Evolutionary conservation across 306 rosid species (phyloP), one percentile per base, ranked within the genome.

Genomic region (Crotalaria pallida): DNA sequence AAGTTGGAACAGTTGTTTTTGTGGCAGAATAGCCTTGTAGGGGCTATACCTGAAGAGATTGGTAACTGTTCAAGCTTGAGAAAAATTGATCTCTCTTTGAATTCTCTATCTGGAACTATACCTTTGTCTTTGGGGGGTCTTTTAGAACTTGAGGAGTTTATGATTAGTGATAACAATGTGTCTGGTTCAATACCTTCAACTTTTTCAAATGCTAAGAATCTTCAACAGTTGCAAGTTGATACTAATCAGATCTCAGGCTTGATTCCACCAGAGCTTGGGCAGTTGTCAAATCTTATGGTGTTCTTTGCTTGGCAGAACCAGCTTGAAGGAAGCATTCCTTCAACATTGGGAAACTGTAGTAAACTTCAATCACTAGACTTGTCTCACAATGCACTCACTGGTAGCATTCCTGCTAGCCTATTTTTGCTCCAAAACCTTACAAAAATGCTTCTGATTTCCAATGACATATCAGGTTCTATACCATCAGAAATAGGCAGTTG

Each of bases 281-380:
- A 48, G 77, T 44, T 95, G 71, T 73, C 86, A 6, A 87, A 83
- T 74, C 85, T 95, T 9, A 31, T 49, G 6, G 91, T 95, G 72
- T 86, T 95, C 71, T 86, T 90, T 4, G 96, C 96, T 53, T 95
- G 99, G 99, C 82, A 84, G 71, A 95, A 95, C 81, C 92, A 88
- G 72, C 96, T 95, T 19, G 86, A 91, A 81, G 99, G 99, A 81
- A 89, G 95, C 70, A 83, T 95, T 75, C 97, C 99, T 69, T 77
- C 80, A 0, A 65, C 74, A 80, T 79, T 95, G 75, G 86, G 80
- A 17, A 81, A 78, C 64, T 91, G 94, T 43, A 78, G 79, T 18
- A 84, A 77, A 61, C 90, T 95, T 0, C 80, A 89, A 77, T 87
- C 95, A 3, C 66, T 95, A 0, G 99, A 95, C 55, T 84, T 95